Base-by-base conservation (phyloP, 2,329 filamentous ascomycete genomes). In the Alternaria alternata region DNA sequence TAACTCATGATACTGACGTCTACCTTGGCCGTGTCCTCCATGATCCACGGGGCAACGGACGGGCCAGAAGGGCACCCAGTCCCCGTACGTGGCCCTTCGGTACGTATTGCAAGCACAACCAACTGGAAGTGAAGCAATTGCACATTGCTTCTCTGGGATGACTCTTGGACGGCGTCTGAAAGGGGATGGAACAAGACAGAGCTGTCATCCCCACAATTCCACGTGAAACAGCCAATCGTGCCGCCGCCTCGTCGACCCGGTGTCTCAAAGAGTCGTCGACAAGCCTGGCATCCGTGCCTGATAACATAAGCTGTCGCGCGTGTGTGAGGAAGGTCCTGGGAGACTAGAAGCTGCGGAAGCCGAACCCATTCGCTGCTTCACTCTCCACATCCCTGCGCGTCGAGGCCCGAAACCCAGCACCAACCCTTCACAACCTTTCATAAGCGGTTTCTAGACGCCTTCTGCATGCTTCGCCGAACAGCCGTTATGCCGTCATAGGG, bases 21-120 rank as follows among this genome's bases (percentile, higher is more conserved):
- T 59, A 61, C 44, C 60, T 56, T 56, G 57, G 52, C 57, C 52
- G 44, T 62, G 67, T 63, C 66, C 64, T 66, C 66, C 64, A 63
- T 64, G 56, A 57, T 65, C 59, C 66, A 70, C 69, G 61, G 70
- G 71, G 72, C 73, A 72, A 69, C 64, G 57, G 57, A 69, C 69
- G 61, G 57, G 63, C 72, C 63, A 67, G 64, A 60, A 71, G 74
- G 74, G 73, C 74, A 73, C 73, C 66, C 56, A 59, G 68, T 69
- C 74, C 66, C 56, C 57, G 68, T 69, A 72, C 70, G 74, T 76
- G 69, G 71, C 75, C 71, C 70, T 74, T 57, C 55, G 63, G 64
- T 65, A 64, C 66, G 60, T 66, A 70, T 62, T 55, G 58, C 54
- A 41, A 70, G 68, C 71, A 69, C 61, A 64, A 71, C 62, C 69